Percentiles rank a stretch among this genome's conserved stretches.
Evolutionary conservation across 768 basidiomycete genomes (phyloP).

Genomic region (Postia placenta): DNA sequence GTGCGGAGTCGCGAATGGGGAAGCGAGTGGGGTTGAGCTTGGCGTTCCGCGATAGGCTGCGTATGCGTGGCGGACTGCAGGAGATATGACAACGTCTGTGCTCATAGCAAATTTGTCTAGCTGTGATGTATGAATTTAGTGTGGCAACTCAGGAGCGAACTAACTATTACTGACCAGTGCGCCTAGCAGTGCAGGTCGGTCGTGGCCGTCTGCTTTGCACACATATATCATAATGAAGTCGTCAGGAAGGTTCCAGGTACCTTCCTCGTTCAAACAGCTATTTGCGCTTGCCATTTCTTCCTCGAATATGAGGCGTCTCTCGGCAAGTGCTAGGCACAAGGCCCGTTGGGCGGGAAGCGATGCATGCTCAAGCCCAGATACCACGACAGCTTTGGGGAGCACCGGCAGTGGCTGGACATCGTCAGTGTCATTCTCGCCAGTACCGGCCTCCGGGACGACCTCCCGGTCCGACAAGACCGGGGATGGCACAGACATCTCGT

Average conservation of each 20-base stretch:
- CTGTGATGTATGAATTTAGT: constrained; percentile 28
- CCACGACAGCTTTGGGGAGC: constrained; percentile 55
- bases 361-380: constrained; percentile 67
- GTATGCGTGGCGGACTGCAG: constrained; percentile 21
- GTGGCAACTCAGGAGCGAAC: not conserved
- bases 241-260: constrained; percentile 53
- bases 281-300: not conserved
- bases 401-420: constrained; percentile 19
- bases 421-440: constrained; percentile 7
- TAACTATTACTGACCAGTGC: constrained; percentile 44
- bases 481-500: constrained; percentile 9
- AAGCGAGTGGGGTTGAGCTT: constrained; percentile 23
- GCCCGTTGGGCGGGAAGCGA: constrained; percentile 49
- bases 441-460: not conserved
- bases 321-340: constrained; percentile 45
- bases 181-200: constrained; percentile 61
- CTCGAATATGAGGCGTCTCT: constrained; percentile 45
- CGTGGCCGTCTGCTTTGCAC: constrained; percentile 55
- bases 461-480: constrained; percentile 1
- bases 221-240: constrained; percentile 72
- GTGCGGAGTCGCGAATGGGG: constrained; percentile 9
- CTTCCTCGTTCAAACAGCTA: constrained; percentile 18
- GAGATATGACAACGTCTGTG: constrained; percentile 42
- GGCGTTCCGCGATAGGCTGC: constrained; percentile 30
- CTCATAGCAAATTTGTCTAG: constrained; percentile 80